Evolutionary conservation across 345 rosid species (phyloP).

Genomic region (Durio zibethinus): DNA sequence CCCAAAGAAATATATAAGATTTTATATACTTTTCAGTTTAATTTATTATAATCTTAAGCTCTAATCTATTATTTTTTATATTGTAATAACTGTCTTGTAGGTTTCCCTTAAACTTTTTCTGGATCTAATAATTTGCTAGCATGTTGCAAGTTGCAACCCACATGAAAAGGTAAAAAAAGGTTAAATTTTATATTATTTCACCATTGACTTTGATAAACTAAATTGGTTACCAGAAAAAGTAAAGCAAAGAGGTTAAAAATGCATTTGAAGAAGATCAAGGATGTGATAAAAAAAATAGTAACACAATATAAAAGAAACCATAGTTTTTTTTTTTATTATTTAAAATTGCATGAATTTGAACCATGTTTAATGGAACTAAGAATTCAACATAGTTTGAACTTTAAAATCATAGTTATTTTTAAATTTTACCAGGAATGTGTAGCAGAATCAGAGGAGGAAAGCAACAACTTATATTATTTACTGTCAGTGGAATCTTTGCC

Average conservation of each 20-base stretch:
- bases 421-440: not conserved
- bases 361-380: too few relatives aligned
- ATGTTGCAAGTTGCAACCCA: not conserved
- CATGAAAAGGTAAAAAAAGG: not conserved
- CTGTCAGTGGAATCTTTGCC: not conserved
- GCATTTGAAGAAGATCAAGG: not conserved
- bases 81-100: not conserved
- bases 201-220: not conserved
- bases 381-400: not conserved
- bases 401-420: not conserved
- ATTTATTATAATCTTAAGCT: not conserved
- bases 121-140: not conserved
- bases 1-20: not conserved
- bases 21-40: not conserved
- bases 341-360: too few relatives aligned
- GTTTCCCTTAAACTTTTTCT: not conserved
- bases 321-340: too few relatives aligned
- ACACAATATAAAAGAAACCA: not conserved
- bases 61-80: not conserved
- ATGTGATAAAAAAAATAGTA: not conserved
- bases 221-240: not conserved
- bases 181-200: not conserved
- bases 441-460: not conserved
- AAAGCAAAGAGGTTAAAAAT: not conserved
- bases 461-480: not conserved